Conservation (phyloP, 257 asterid species). For the Mitragyna speciosa region DNA sequence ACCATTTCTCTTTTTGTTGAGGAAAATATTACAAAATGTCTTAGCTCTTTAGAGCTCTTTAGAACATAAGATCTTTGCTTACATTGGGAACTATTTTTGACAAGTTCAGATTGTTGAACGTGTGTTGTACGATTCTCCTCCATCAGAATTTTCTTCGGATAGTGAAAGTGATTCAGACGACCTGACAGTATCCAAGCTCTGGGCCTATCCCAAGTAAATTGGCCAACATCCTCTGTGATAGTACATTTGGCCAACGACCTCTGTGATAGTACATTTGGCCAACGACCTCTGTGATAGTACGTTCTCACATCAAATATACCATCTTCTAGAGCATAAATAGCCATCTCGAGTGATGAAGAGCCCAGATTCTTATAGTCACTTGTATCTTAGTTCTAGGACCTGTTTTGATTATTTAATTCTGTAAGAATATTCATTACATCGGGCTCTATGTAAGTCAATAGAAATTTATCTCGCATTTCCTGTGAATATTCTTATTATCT, state of each 20-base stretch:
- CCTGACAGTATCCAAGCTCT: slow-evolving; percentile 36
- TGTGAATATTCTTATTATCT: no score
- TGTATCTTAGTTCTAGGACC: not conserved
- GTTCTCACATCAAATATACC: no score
- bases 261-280: no score
- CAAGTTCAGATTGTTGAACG: slow-evolving; percentile 57
- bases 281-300: not conserved
- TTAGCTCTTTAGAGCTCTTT: not conserved
- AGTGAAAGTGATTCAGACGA: slow-evolving; percentile 63
- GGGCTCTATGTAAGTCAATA: not conserved
- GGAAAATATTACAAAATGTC: not conserved
- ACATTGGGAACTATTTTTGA: slow-evolving; percentile 7
- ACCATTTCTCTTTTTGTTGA: not conserved
- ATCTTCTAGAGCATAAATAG: no score
- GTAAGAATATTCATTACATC: not conserved
- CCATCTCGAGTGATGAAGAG: not conserved
- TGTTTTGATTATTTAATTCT: not conserved
- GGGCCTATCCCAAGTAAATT: slow-evolving; percentile 59
- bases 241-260: not conserved
- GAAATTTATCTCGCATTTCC: not conserved
- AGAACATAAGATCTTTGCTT: not conserved
- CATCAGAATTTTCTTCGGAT: slow-evolving; percentile 51
- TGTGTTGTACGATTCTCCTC: slow-evolving; percentile 35
- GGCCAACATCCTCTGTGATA: not conserved
- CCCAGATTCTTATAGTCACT: not conserved